These are phyloP conservation scores for Fusarium nurragi DNA, from an alignment of 2,329 filamentous ascomycete genomes.

Conservation along the genomic window DNA sequence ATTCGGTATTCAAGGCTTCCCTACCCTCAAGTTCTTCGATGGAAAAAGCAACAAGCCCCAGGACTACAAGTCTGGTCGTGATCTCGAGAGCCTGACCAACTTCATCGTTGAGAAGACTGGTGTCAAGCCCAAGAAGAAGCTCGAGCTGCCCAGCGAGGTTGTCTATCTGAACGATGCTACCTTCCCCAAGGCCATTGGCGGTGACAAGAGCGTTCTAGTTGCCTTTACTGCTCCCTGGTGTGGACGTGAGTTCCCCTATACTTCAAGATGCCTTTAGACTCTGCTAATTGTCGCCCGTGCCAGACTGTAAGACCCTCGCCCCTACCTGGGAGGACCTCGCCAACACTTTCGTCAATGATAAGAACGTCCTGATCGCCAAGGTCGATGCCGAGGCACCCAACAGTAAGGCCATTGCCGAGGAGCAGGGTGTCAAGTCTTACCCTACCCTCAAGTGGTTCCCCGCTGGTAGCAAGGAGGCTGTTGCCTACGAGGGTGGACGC, in stretches of 20 bases:
- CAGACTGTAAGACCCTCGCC: conserved; percentile 96
- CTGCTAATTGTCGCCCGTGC: conserved; percentile 23
- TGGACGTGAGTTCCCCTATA: conserved; percentile 76
- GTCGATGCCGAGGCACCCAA: conserved; percentile 92
- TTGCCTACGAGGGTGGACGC: conserved; percentile 79
- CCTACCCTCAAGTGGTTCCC: conserved; percentile 99
- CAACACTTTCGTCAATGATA: conserved; percentile 79
- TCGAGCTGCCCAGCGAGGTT: conserved; percentile 77
- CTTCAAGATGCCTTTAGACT: not conserved
- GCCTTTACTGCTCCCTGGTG: conserved; percentile 99
- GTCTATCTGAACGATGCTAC: conserved; percentile 80
- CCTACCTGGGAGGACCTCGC: conserved; percentile 91
- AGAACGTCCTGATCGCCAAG: conserved; percentile 87
- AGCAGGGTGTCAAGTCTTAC: conserved; percentile 84
- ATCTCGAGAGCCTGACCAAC: conserved; percentile 82
- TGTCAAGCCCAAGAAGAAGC: conserved; percentile 80
- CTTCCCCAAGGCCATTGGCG: conserved; percentile 81
- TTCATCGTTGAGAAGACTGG: conserved; percentile 92
- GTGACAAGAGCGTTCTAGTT: conserved; percentile 89
- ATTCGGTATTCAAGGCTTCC: conserved; percentile 93
- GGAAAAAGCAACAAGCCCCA: conserved; percentile 86
- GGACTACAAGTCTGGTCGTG: conserved; percentile 88
- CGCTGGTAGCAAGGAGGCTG: conserved; percentile 77
- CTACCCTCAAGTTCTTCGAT: conserved; percentile 97
- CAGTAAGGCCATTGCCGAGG: conserved; percentile 79